Percentiles rank a stretch among this genome's conserved stretches.
phyloP scores from a whole-genome alignment of 2,329 filamentous ascomycete species.

The Leptographium galeiforme region DNA sequence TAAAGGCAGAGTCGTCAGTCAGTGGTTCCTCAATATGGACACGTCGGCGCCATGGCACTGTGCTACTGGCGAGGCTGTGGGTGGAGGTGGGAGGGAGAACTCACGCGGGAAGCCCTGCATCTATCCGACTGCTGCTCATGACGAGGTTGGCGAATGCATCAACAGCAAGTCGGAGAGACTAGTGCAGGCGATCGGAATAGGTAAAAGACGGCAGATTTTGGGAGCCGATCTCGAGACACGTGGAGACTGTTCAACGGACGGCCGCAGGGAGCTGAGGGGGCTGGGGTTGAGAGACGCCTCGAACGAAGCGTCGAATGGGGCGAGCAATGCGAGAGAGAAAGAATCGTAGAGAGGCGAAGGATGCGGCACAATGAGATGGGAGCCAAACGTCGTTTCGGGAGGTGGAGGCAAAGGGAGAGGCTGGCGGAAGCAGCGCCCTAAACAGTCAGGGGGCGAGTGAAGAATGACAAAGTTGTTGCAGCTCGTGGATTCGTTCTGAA shows the following conservation, averaged over 20 bases:
- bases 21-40: not conserved
- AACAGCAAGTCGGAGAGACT: not conserved
- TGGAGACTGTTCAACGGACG: not conserved
- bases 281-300: not conserved
- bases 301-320: not conserved
- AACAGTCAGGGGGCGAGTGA: not conserved
- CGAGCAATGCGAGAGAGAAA: not conserved
- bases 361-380: not conserved
- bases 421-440: not conserved
- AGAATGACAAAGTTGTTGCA: not conserved
- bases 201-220: not conserved
- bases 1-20: conserved; percentile 4
- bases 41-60: not conserved
- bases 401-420: not conserved
- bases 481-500: not conserved
- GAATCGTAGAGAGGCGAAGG: not conserved
- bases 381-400: not conserved
- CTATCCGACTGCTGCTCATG: conserved; percentile 37
- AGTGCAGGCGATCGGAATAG: not conserved
- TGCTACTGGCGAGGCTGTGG: not conserved
- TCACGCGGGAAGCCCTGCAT: conserved; percentile 50
- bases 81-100: conserved; percentile 19
- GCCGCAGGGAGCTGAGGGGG: not conserved
- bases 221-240: not conserved
- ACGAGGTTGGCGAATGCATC: not conserved